phyloP scores from a whole-genome alignment of 345 rosid genomes.

The Eucalyptus sp. region DNA sequence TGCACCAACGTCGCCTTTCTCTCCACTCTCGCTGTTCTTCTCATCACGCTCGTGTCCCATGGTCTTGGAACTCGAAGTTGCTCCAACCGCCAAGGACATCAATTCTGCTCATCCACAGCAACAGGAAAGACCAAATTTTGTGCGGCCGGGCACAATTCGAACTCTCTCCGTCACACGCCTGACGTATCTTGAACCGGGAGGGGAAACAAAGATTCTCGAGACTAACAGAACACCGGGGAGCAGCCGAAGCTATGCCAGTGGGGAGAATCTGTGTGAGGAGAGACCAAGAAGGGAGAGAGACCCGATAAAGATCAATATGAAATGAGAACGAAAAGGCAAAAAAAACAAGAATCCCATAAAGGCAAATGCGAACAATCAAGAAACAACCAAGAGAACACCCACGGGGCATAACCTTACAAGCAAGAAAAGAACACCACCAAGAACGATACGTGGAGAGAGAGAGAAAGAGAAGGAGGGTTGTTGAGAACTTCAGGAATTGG shows the following conservation, averaged over 20 bases:
- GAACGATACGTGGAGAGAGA: neutral
- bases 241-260: neutral
- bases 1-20: slow-evolving; percentile 5
- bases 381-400: neutral
- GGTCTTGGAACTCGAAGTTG: slow-evolving; percentile 11
- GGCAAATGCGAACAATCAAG: neutral
- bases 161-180: neutral
- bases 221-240: neutral
- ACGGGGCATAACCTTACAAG: neutral
- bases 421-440: neutral
- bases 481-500: slow-evolving; percentile 25
- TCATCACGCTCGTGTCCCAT: slow-evolving; percentile 30
- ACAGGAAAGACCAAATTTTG: neutral
- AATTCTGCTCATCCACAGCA: slow-evolving; percentile 13
- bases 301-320: neutral
- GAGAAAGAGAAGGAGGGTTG: neutral
- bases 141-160: neutral
- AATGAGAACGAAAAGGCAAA: neutral
- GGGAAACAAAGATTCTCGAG: neutral
- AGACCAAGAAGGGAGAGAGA: neutral
- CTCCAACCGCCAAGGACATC: slow-evolving; percentile 28
- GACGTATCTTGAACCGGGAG: neutral
- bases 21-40: neutral
- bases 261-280: neutral
- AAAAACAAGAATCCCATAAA: neutral